These are phyloP conservation scores for Monosporascus sp. DNA, from an alignment of 2,329 filamentous ascomycete species.

Conservation along the genomic window DNA sequence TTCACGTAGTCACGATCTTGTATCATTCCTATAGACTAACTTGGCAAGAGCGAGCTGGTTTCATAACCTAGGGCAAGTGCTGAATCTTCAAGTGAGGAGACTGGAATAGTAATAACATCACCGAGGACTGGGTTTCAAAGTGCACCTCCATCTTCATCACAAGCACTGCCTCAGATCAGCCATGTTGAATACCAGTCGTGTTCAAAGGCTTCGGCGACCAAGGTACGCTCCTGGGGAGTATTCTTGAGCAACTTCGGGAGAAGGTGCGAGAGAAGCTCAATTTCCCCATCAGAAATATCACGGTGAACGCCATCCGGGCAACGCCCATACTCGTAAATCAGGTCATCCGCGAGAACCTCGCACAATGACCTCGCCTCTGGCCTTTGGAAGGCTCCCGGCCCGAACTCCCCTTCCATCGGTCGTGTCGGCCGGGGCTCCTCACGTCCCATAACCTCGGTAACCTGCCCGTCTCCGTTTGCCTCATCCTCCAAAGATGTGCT, in stretches of 20 bases:
- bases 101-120: too few species aligned
- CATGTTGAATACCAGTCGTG: constrained; percentile 15
- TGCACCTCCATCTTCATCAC: too few species aligned
- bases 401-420: too few species aligned
- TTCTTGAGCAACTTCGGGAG: constrained; percentile 16
- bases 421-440: not conserved
- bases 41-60: too few species aligned
- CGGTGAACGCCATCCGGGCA: constrained; percentile 1
- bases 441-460: constrained; percentile 1
- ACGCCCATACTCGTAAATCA: constrained; percentile 2
- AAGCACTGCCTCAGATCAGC: too few species aligned
- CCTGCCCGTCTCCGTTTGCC: constrained; percentile 6
- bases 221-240: constrained; percentile 9
- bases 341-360: constrained; percentile 6
- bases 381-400: not conserved
- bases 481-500: constrained; percentile 17
- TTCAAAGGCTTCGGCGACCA: constrained; percentile 8
- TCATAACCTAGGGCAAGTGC: too few species aligned
- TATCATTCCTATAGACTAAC: too few species aligned
- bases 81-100: too few species aligned
- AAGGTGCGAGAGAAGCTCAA: constrained; percentile 18
- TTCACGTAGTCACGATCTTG: too few species aligned
- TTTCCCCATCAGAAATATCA: constrained; percentile 11
- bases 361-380: constrained; percentile 6
- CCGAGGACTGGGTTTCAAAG: too few species aligned